These are phyloP conservation scores for Penicillium goetzii DNA, from an alignment of 495 filamentous ascomycete species.

Conservation along the genomic window DNA sequence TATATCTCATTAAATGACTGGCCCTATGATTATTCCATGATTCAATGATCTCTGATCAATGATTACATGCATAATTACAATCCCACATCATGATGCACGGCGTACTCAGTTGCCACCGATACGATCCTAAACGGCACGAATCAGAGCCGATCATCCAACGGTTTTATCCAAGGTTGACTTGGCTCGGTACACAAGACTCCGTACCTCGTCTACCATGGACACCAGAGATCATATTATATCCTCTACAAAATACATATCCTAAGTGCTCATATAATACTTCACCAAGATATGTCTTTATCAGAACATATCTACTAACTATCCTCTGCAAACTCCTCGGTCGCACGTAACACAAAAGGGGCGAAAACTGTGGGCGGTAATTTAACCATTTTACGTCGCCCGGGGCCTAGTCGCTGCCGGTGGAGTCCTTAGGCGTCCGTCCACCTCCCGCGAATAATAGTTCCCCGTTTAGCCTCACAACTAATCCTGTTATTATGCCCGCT, in stretches of 20 bases:
- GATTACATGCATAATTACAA: not conserved
- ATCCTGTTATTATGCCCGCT: not conserved
- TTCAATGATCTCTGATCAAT: not conserved
- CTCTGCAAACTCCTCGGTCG: not conserved
- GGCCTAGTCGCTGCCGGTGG: conserved; percentile 14
- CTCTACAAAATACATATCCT: no score
- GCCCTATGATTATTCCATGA: not conserved
- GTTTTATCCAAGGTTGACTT: not conserved
- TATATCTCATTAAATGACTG: not conserved
- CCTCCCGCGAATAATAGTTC: not conserved
- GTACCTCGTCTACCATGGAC: not conserved
- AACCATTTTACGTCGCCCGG: conserved; percentile 7
- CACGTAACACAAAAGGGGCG: not conserved
- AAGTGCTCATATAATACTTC: no score
- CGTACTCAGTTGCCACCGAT: conserved; percentile 23
- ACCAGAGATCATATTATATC: not conserved
- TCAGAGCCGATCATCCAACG: conserved; percentile 1
- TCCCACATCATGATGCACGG: conserved; percentile 13
- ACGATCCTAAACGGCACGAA: conserved; percentile 3
- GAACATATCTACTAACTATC: not conserved
- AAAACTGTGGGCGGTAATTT: not conserved
- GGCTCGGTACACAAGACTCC: not conserved
- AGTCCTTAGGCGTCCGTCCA: conserved; percentile 11
- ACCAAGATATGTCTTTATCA: not conserved
- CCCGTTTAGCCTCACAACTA: not conserved